Percentiles rank a stretch among this genome's conserved stretches.
phyloP scores from a whole-genome alignment of 192 early-diverging fungal genomes.

The Entophlyctis luteolus region DNA sequence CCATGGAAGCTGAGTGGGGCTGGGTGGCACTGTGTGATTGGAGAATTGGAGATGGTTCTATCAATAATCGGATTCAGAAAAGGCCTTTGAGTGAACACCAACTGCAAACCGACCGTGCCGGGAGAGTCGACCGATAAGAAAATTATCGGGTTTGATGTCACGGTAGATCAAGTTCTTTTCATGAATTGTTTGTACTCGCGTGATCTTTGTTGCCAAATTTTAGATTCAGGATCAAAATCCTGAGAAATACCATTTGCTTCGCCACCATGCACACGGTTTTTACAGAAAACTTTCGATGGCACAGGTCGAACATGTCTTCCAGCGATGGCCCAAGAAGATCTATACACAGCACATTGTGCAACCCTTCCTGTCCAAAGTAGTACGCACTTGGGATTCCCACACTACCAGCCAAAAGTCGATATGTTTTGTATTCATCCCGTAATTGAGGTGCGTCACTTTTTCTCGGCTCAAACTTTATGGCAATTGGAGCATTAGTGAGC shows the following conservation, averaged over 20 bases:
- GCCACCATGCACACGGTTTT: constrained; percentile 89
- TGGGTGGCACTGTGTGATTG: constrained; percentile 34
- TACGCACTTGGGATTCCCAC: constrained; percentile 82
- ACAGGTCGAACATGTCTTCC: constrained; percentile 90
- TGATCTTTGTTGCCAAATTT: no score
- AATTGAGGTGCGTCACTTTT: constrained; percentile 93
- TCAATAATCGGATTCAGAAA: neutral
- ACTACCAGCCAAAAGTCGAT: constrained; percentile 78
- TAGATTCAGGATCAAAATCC: constrained; percentile 19
- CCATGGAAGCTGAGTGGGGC: constrained; percentile 75
- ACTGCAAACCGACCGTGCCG: constrained; percentile 25
- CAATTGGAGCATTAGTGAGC: constrained; percentile 83
- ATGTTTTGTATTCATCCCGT: constrained; percentile 87
- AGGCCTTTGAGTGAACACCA: no score
- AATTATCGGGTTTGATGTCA: constrained; percentile 78
- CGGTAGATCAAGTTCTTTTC: constrained; percentile 90
- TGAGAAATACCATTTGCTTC: constrained; percentile 73
- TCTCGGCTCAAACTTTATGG: constrained; percentile 91
- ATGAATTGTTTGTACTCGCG: constrained; percentile 75
- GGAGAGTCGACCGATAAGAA: constrained; percentile 68
- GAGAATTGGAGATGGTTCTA: constrained; percentile 12
- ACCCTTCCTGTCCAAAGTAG: constrained; percentile 90
- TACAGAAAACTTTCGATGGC: constrained; percentile 76
- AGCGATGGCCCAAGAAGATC: constrained; percentile 86
- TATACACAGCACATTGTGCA: constrained; percentile 86